Conservation (phyloP, 2,329 filamentous ascomycete species). For the Cadophora gregata region DNA sequence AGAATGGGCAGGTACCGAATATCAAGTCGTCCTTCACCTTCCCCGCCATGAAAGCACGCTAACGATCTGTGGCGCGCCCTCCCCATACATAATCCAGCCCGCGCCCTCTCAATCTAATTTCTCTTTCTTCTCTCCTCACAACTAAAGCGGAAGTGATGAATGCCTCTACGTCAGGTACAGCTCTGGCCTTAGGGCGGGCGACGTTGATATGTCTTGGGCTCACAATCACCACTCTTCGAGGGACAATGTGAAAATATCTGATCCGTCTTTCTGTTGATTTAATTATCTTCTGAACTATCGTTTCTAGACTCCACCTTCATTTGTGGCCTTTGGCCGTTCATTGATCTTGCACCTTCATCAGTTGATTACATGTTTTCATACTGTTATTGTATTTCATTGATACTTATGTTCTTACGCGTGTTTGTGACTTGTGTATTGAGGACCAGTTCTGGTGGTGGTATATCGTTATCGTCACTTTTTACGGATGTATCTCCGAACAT, state of each 20-base stretch:
- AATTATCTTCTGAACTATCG: conserved; percentile 34
- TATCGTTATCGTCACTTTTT: background rate
- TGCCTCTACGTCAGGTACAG: conserved; percentile 62
- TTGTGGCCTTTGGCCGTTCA: conserved; percentile 16
- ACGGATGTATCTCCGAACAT: background rate
- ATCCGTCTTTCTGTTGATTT: conserved; percentile 54
- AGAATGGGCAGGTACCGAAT: background rate
- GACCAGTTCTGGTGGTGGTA: background rate
- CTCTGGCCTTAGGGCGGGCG: conserved; percentile 59
- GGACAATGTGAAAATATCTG: conserved; percentile 70
- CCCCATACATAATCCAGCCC: conserved; percentile 13
- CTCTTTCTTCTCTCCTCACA: conserved; percentile 60
- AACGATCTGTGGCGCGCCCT: conserved; percentile 4
- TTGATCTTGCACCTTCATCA: conserved; percentile 2
- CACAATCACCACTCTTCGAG: conserved; percentile 65
- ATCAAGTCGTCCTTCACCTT: background rate
- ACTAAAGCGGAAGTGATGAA: conserved; percentile 84
- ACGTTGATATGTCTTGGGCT: conserved; percentile 70
- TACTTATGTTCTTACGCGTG: background rate
- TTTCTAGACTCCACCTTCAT: conserved; percentile 20
- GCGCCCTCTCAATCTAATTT: conserved; percentile 12
- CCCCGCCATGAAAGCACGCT: conserved; percentile 19
- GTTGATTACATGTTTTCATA: background rate
- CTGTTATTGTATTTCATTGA: background rate
- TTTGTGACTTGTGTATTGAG: background rate